Conservation (phyloP, 805 yeast species). For the Grigorovia yakushimaensis region DNA sequence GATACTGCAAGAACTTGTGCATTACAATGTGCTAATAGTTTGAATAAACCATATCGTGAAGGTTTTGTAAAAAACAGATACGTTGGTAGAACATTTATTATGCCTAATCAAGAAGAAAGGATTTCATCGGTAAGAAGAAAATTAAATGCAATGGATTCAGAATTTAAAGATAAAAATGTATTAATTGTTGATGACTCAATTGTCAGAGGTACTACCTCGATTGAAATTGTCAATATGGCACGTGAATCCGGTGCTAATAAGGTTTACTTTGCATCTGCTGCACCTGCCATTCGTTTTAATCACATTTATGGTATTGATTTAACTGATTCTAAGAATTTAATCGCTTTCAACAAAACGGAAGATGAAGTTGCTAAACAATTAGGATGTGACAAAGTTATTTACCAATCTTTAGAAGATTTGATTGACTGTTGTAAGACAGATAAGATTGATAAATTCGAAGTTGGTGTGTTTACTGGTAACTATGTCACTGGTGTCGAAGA, state of each 20-base stretch:
- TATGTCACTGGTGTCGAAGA: conserved; percentile 93
- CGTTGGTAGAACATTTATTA: conserved; percentile 94
- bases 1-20: conserved; percentile 97
- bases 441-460: conserved; percentile 55
- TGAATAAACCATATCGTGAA: conserved; percentile 82
- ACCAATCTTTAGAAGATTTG: conserved; percentile 77
- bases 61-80: conserved; percentile 95
- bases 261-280: conserved; percentile 94
- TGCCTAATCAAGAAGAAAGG: conserved; percentile 96
- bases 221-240: conserved; percentile 97
- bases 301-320: conserved; percentile 96
- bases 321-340: conserved; percentile 89
- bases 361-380: conserved; percentile 65
- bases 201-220: conserved; percentile 95
- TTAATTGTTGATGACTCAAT: conserved; percentile 93
- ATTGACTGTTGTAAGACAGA: conserved; percentile 61
- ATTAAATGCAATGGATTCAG: conserved; percentile 91
- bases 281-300: conserved; percentile 94
- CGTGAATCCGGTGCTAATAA: conserved; percentile 93
- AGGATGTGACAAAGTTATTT: conserved; percentile 87
- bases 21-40: conserved; percentile 74
- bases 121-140: conserved; percentile 89
- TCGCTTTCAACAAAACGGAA: conserved; percentile 72
- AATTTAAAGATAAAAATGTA: conserved; percentile 76
- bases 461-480: conserved; percentile 92